phyloP scores from a whole-genome alignment of 345 rosid genomes.

The Erodium maritimum region DNA sequence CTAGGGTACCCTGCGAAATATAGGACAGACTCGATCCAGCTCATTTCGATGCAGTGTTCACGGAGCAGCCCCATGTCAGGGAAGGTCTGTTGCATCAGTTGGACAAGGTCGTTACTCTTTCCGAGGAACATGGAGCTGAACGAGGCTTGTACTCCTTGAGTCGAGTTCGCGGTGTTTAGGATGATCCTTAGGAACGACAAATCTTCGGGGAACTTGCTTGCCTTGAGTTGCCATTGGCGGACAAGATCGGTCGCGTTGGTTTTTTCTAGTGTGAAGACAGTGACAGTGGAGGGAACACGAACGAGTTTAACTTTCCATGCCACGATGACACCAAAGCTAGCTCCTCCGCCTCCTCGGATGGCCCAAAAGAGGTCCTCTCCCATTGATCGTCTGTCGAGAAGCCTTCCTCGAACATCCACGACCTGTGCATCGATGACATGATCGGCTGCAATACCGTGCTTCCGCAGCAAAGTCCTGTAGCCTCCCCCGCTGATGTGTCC shows the following conservation, averaged over 20 bases:
- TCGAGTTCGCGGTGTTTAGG: constrained; percentile 5
- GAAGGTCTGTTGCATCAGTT: constrained; percentile 10
- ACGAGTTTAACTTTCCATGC: constrained; percentile 39
- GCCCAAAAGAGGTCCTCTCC: constrained; percentile 49
- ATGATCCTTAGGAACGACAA: constrained; percentile 15
- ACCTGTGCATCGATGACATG: constrained; percentile 36
- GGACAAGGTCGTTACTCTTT: constrained; percentile 6
- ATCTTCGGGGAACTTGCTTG: constrained; percentile 19
- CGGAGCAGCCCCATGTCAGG: constrained; percentile 20
- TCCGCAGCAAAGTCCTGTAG: constrained; percentile 39
- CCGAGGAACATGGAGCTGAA: constrained; percentile 14
- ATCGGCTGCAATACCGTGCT: constrained; percentile 40
- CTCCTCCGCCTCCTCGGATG: constrained; percentile 46
- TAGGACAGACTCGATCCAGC: constrained; percentile 19
- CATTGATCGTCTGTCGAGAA: constrained; percentile 37
- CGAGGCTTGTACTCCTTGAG: constrained; percentile 1
- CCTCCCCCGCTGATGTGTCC: too few relatives aligned
- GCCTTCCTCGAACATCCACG: constrained; percentile 22
- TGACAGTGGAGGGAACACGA: constrained; percentile 29
- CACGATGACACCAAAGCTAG: constrained; percentile 33
- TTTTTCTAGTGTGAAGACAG: constrained; percentile 26
- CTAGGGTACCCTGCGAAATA: constrained; percentile 7
- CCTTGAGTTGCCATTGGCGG: constrained; percentile 33
- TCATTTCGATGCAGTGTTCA: constrained; percentile 19
- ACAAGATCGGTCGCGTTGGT: constrained; percentile 24